A percentile compares a stretch with the other conserved stretches of the same genome.
Conservation (phyloP, 306 rosid genomes). For the Hippophae gyantsensis region DNA sequence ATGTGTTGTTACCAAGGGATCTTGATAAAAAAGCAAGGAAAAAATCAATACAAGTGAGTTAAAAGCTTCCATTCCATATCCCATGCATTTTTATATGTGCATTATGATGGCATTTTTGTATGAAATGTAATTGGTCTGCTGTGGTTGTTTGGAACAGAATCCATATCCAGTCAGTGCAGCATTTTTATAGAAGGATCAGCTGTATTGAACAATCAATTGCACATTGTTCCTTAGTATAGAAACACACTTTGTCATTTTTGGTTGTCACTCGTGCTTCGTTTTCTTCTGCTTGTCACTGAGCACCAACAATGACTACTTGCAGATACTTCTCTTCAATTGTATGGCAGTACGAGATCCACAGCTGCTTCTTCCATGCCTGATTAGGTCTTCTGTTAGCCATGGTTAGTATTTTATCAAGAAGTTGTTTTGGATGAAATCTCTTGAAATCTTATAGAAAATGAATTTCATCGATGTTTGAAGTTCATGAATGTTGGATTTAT, state of each 20-base stretch:
- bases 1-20: conserved; percentile 26
- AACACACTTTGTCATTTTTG: not conserved
- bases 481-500: not conserved
- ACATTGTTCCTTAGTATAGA: too few relatives aligned
- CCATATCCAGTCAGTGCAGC: too few relatives aligned
- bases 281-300: conserved; percentile 9
- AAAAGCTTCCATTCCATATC: conserved; percentile 12
- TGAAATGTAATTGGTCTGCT: too few relatives aligned
- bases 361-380: conserved; percentile 70
- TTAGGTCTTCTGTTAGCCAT: conserved; percentile 74
- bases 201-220: not conserved
- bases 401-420: conserved; percentile 40
- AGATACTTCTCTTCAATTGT: conserved; percentile 93
- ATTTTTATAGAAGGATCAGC: not conserved
- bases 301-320: conserved; percentile 19
- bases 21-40: conserved; percentile 29
- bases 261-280: conserved; percentile 9
- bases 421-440: conserved; percentile 9
- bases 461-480: not conserved
- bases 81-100: too few relatives aligned
- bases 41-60: conserved; percentile 53
- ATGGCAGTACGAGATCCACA: conserved; percentile 88
- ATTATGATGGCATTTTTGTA: too few relatives aligned
- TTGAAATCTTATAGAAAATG: conserved; percentile 4
- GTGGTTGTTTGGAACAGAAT: too few relatives aligned